Evolutionary conservation across 2,329 filamentous ascomycete genomes (phyloP).

Genomic region (Sordariomycetes sp.): DNA sequence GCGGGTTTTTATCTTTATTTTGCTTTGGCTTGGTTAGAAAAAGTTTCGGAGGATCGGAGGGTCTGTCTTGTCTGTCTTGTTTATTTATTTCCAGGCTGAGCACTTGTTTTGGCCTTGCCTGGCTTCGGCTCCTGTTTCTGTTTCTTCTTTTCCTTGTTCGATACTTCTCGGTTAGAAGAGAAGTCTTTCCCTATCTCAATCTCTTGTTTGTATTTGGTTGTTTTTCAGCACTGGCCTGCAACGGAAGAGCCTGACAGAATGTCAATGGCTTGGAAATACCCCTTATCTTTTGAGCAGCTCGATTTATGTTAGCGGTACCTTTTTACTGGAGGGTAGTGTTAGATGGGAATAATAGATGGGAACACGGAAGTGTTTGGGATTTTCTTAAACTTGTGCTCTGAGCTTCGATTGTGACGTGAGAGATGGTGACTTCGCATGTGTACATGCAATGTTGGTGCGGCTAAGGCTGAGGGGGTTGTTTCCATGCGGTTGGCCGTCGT

Average conservation of each 20-base stretch:
- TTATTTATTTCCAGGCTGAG: neutral
- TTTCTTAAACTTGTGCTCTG: too few species aligned
- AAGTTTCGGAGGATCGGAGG: neutral
- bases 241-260: conserved; percentile 1
- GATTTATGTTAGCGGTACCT: neutral
- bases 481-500: too few species aligned
- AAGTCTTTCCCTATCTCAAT: neutral
- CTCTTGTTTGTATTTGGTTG: neutral
- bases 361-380: neutral
- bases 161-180: neutral
- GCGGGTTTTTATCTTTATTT: neutral
- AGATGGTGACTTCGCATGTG: too few species aligned
- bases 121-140: neutral
- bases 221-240: neutral
- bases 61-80: neutral
- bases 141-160: neutral
- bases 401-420: too few species aligned
- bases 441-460: too few species aligned
- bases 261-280: conserved; percentile 4
- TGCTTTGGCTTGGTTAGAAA: neutral
- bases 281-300: neutral
- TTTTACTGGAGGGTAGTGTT: neutral
- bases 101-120: neutral
- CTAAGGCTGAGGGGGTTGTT: too few species aligned
- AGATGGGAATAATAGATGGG: conserved; percentile 1